A percentile compares a stretch with the other conserved stretches of the same genome.
These are phyloP conservation scores for Phyllosticta capitalensis DNA, from an alignment of 2,329 filamentous ascomycete genomes.

Conservation along the genomic window DNA sequence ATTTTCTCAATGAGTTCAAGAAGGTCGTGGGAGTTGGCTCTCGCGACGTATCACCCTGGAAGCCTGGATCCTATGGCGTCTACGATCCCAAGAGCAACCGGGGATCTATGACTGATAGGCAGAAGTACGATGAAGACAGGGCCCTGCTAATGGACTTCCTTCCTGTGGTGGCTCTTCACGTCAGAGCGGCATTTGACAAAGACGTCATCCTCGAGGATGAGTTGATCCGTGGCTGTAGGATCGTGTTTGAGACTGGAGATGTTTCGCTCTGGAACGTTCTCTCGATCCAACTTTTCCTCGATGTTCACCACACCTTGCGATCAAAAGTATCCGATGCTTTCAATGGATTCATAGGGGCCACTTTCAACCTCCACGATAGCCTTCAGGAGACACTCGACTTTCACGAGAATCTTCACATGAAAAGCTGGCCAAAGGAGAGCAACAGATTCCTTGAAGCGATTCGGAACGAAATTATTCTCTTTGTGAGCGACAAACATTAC, in stretches of 20 bases:
- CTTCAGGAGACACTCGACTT: slow-evolving; percentile 12
- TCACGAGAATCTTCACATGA: too few relatives aligned
- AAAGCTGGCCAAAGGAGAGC: too few relatives aligned
- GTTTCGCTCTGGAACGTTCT: slow-evolving; percentile 22
- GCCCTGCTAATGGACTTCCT: slow-evolving; percentile 22
- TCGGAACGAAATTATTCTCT: slow-evolving; percentile 15
- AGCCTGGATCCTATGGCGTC: slow-evolving; percentile 19
- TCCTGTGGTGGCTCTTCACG: slow-evolving; percentile 20
- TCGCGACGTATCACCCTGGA: slow-evolving; percentile 19
- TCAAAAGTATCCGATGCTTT: slow-evolving; percentile 12
- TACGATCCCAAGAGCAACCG: slow-evolving; percentile 24
- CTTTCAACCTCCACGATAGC: slow-evolving; percentile 9
- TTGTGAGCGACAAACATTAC: slow-evolving; percentile 28
- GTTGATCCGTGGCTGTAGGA: slow-evolving; percentile 20
- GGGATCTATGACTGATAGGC: slow-evolving; percentile 17
- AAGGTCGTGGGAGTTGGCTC: slow-evolving; percentile 14
- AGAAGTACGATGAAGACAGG: slow-evolving; percentile 29
- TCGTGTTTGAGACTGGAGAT: slow-evolving; percentile 19
- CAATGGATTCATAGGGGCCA: slow-evolving; percentile 11
- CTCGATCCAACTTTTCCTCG: slow-evolving; percentile 24
- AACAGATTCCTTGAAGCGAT: too few relatives aligned
- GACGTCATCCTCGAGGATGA: slow-evolving; percentile 21
- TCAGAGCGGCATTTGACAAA: slow-evolving; percentile 12
- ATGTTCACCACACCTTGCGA: slow-evolving; percentile 27
- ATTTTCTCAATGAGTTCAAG: slow-evolving; percentile 17